Base-by-base conservation (phyloP, 495 filamentous ascomycete genomes). In the Tuber indicum region DNA sequence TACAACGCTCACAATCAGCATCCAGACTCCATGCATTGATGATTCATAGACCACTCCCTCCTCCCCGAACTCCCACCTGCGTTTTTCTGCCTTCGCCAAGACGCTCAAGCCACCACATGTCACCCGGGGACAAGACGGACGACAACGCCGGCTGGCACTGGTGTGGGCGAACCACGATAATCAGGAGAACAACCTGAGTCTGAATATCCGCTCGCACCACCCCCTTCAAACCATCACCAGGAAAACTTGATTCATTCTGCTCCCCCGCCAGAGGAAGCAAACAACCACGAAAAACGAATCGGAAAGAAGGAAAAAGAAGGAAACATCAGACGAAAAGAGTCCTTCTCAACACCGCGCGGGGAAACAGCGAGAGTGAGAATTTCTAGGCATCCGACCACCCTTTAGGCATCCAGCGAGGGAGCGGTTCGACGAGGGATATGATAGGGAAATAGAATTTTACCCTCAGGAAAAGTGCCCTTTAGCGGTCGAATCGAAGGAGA, bases 321-420 rank as follows among this genome's bases (percentile, higher is more conserved):
- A 66, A 66, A 66, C 58, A 66, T 66, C n/a, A 66, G 58, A 66
- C 58, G 58, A 66, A 66, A 66, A 66, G 26, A 66, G 12, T 66
- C 12, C 26, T 17, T 32, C 58, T 32, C 26, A 66, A 66, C n/a
- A n/a, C 10, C n/a, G 58, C 58, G 58, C 58, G 26, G 58, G 58
- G 52, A 58, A 58, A 58, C 52, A 4, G 23, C 52, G 10, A 58
- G 52, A 3, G 52, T 58, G 52, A 21, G 26, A 16, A 66, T 66
- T 66, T 32, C 58, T 32, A 66, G 58, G 58, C 58, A 66, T 66
- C 58, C 58, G 58, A 32, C n/a, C 58, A 66, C 58, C 58, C 3
- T 66, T 66, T 16, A 66, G 58, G 58, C 58, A 66, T 66, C 58
- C 58, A 66, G 26, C 58, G 10, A 66, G 26, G 16, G 58, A 14